Evolutionary conservation across 2,329 filamentous ascomycete genomes (phyloP), one percentile per base, ranked within the genome.

Genomic region (Graphilbum fragrans): DNA sequence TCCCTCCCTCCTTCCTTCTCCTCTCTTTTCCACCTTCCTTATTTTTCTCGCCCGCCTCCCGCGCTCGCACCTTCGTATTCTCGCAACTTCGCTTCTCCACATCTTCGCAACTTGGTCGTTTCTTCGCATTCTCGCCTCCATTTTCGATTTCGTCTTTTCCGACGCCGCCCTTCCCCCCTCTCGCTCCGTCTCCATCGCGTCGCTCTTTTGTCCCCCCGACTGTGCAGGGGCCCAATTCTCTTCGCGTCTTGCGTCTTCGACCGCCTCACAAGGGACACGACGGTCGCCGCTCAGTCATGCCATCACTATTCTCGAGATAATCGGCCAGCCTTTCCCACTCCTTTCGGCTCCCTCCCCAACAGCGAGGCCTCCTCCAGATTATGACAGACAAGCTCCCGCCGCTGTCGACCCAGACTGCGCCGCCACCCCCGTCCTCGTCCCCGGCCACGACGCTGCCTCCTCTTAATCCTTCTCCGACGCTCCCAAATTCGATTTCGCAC

Each of bases 221-320:
- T 27, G 7, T 27, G 8, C 12, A 12, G 25, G 7, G 7, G 7
- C 25, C 25, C 25, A 7, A 7, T 27, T 27, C 25, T 27, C 25
- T 7, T 16, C 29, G 7, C 29, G 29, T 42, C 32, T 36, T 19
- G 31, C 25, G 10, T 39, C 32, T 31, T 31, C 12, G 29, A 10
- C 29, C 59, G 54, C 55, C n/a, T n/a, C n/a, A n/a, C n/a, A n/a
- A n/a, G n/a, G n/a, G n/a, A n/a, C n/a, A n/a, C n/a, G n/a, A n/a
- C n/a, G n/a, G n/a, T n/a, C n/a, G n/a, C 50, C 62, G 65, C 69
- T 66, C 64, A 70, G 72, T 72, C 69, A 77, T 77, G 73, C 69
- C 64, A 63, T 60, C 66, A 67, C 45, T 23, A 43, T 31, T 19
- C 3, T 38, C 33, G 19, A 43, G 34, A 45, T 48, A 44, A 43